Conservation (phyloP, 1,284 basidiomycete genomes). For the Gomphus bonarii region DNA sequence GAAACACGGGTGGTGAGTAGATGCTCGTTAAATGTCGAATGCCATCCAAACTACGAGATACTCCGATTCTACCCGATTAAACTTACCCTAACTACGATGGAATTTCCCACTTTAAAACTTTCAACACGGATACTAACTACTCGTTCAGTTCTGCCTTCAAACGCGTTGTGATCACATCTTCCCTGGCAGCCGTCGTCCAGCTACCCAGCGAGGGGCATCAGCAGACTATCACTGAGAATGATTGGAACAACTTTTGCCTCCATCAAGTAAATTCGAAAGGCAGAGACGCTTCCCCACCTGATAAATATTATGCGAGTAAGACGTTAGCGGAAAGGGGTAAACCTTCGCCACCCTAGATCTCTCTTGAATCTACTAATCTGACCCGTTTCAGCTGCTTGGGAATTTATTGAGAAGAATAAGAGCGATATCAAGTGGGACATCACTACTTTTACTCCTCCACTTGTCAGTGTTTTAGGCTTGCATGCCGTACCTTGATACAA, state of each 20-base stretch:
- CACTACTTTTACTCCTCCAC: slow-evolving; percentile 15
- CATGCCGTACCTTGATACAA: not conserved
- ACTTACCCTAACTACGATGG: too few species aligned
- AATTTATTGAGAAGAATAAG: slow-evolving; percentile 15
- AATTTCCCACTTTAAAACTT: too few species aligned
- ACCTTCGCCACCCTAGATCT: slow-evolving; percentile 1
- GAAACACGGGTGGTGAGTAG: slow-evolving; percentile 37
- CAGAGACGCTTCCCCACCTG: slow-evolving; percentile 25
- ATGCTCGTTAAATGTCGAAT: too few species aligned
- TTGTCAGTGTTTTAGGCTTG: slow-evolving; percentile 4
- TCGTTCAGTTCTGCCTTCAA: slow-evolving; percentile 33
- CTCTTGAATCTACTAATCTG: not conserved
- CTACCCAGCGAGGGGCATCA: slow-evolving; percentile 8
- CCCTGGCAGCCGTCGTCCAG: slow-evolving; percentile 40
- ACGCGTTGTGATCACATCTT: slow-evolving; percentile 58
- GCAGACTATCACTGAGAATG: slow-evolving; percentile 28
- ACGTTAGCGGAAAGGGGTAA: slow-evolving; percentile 56
- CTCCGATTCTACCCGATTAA: too few species aligned
- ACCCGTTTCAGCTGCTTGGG: slow-evolving; percentile 17
- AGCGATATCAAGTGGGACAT: slow-evolving; percentile 16
- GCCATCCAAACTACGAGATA: not conserved
- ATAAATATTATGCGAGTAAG: slow-evolving; percentile 54
- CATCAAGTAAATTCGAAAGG: slow-evolving; percentile 45
- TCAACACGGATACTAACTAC: not conserved
- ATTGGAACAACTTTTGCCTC: slow-evolving; percentile 61